phyloP scores from a whole-genome alignment of 768 basidiomycete genomes.

The Russula sp. region DNA sequence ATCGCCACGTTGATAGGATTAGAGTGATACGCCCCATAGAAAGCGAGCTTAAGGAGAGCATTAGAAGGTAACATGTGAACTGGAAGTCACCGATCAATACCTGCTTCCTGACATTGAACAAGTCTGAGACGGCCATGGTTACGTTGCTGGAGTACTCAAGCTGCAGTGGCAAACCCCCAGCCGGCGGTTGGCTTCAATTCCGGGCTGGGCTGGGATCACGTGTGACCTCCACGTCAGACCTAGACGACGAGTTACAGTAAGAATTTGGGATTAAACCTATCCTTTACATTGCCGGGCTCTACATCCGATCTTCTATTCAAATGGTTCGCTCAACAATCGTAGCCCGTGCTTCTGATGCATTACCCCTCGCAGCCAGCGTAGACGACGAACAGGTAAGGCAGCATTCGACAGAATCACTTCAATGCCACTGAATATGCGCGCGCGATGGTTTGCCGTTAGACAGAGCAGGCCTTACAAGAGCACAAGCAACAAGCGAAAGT shows the following conservation, averaged over 20 bases:
- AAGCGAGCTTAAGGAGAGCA: slow-evolving; percentile 54
- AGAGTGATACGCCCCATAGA: slow-evolving; percentile 91
- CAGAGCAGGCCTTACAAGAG: slow-evolving; percentile 89
- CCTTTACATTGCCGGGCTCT: neutral
- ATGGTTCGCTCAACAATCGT: slow-evolving; percentile 90
- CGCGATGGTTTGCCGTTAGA: slow-evolving; percentile 42
- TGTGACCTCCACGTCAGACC: slow-evolving; percentile 13
- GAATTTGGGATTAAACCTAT: too few relatives aligned
- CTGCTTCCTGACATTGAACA: slow-evolving; percentile 70
- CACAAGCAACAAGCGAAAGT: slow-evolving; percentile 99
- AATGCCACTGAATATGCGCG: slow-evolving; percentile 10
- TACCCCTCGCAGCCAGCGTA: slow-evolving; percentile 91
- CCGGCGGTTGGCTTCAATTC: too few relatives aligned
- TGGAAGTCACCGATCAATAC: slow-evolving; percentile 31
- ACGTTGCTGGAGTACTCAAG: too few relatives aligned
- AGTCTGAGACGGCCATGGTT: slow-evolving; percentile 30
- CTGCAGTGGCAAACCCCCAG: too few relatives aligned
- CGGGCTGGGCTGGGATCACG: neutral
- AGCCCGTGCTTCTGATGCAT: slow-evolving; percentile 77
- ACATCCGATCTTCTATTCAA: slow-evolving; percentile 1
- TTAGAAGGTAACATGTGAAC: slow-evolving; percentile 13
- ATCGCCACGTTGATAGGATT: slow-evolving; percentile 79
- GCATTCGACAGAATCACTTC: neutral
- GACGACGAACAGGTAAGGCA: slow-evolving; percentile 87
- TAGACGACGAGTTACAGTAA: too few relatives aligned